Evolutionary conservation across 2,329 filamentous ascomycete species (phyloP), one percentile per base, ranked within the genome.

Genomic region (Arthroderma sp.): DNA sequence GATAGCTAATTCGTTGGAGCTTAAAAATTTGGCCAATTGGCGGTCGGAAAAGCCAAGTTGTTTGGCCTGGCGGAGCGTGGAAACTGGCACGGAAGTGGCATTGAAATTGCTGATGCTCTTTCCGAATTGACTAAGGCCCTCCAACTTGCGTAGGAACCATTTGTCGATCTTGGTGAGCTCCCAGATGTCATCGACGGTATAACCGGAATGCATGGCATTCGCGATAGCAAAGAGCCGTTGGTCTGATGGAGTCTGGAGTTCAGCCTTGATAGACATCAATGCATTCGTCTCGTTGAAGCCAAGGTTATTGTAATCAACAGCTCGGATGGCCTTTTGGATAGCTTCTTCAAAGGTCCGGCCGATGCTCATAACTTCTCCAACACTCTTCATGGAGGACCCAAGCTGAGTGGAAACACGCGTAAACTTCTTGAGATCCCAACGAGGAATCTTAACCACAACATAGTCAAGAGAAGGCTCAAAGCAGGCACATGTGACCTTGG

Each of bases 351-450:
- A 98, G 0, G 85, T 94, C 53, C 91, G 75, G 46, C 91, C 91
- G 54, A 98, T 95, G 58, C 84, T 89, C 91, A 98, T 96, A 53
- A 98, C 91, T 64, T 98, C 91, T 59, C 91, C 91, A 43, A 98
- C 88, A 76, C 86, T 94, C 81, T 96, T 98, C 91, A 98, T 98
- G 8, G 89, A 94, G 3, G 91, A 96, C 29, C 88, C 89, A 27
- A 98, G 81, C 60, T 93, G 83, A 1, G 88, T 96, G 3, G 89
- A 96, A 22, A 96, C 91, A 53, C 91, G 81, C 29, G 85, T 94
- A 67, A 98, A 98, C 70, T 98, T 98, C 74, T 96, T 96, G 59
- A 98, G 68, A 68, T 98, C 91, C 91, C 91, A 98, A 55, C 91
- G 78, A 39, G 91, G 91, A 71, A 98, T 96, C 77, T 98, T 98